Base-by-base conservation (phyloP, 148 eudicot genomes). In the Rhododendron henanense region DNA sequence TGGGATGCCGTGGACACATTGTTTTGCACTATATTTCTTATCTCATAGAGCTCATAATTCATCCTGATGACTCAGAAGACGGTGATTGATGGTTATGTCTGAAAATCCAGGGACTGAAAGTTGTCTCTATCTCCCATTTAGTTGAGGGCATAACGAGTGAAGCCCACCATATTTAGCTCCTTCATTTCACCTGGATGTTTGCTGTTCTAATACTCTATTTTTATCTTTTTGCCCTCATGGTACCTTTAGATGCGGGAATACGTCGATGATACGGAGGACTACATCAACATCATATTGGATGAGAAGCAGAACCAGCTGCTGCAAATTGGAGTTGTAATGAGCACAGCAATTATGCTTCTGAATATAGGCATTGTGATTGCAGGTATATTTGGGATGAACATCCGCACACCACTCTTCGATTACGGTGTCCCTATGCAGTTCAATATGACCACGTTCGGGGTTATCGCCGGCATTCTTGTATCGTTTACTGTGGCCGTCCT, bases 271-370 rank as follows among this genome's bases (percentile, higher is more conserved):
- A 81, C 83, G 0, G 83, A 81, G 69, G 83, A 80, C 39, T 80
- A 50, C 83, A 50, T 80, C 41, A 80, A 80, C 63, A 78, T 78
- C 14, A 78, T 78, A n/a, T 7, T 80, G 83, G 83, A 80, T 51
- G 83, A 80, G 15, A 80, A 80, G 53, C 83, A 80, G 83, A 81
- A 81, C 67, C 83, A 53, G 83, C 61, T 81, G 69, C 45, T 81
- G 39, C 69, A 10, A 81, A 8, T 55, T 9, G 83, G 83, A 55
- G 83, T 81, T 31, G 67, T 51, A 33, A 7, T 81, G 4, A 81
- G 83, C 67, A 81, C 45, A 33, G 83, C 67, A 33, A 9, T 8
- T 33, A 18, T 81, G 57, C 10, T 55, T 3, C 14, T 81, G 67
- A 55, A 1, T 55, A 1, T 55, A 0, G 47, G 83, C 28, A 81